Evolutionary conservation across 1,284 basidiomycete species (phyloP).

Genomic region (Boletus semigastroideus): DNA sequence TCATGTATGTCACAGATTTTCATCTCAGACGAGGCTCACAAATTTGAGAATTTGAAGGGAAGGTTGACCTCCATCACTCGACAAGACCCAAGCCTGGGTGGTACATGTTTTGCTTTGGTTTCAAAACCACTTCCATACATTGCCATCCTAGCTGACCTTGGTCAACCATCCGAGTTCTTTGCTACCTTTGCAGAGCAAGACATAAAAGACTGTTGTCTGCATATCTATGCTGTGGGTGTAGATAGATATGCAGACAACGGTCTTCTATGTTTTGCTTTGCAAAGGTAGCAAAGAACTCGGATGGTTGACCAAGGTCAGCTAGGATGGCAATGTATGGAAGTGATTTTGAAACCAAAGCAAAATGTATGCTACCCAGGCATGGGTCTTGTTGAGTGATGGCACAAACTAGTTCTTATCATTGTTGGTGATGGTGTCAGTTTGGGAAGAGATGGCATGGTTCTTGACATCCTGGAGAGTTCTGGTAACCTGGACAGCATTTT

Average conservation of each 20-base stretch:
- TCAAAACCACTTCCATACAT: conserved; percentile 1
- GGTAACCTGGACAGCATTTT: too few relatives aligned
- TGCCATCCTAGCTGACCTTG: conserved; percentile 14
- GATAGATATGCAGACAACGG: conserved; percentile 9
- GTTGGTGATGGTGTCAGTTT: too few relatives aligned
- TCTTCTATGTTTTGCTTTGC: neutral
- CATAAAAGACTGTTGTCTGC: conserved; percentile 3
- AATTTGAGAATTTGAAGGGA: neutral
- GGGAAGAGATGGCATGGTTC: too few relatives aligned
- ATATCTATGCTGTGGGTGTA: conserved; percentile 10
- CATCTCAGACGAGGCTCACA: conserved; percentile 7
- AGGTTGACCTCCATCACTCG: neutral
- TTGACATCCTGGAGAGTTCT: too few relatives aligned
- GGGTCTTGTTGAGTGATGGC: neutral
- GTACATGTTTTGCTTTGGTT: neutral
- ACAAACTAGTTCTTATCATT: too few relatives aligned
- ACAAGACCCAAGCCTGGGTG: too few relatives aligned
- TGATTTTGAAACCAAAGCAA: neutral
- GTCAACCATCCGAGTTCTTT: neutral
- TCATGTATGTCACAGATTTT: conserved; percentile 9
- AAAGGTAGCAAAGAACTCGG: conserved; percentile 1
- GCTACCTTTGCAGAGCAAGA: conserved; percentile 1
- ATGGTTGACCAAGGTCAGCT: conserved; percentile 10
- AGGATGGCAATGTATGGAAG: conserved; percentile 9
- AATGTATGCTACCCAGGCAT: too few relatives aligned